Base-by-base conservation (phyloP, 2,329 filamentous ascomycete species). In the Scortechinia acanthostroma region DNA sequence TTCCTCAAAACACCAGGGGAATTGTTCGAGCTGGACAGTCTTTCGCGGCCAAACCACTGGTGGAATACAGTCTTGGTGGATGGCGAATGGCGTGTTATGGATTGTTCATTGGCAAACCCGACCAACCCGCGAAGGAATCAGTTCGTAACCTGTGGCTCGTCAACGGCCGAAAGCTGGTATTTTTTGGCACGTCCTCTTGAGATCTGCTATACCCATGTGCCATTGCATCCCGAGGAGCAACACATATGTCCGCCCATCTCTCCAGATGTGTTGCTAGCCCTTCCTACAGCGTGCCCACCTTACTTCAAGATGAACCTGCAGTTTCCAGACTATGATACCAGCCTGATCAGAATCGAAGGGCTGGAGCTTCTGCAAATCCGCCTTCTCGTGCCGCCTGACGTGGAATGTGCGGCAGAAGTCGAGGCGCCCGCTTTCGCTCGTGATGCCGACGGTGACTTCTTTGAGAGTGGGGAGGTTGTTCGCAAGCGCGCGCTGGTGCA, bases 41-140 rank as follows among this genome's bases (percentile, higher is more conserved):
- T 91, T 61, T 88, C 88, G n/a, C 80, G 84, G 22, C 77, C 91
- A 0, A 98, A 98, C 57, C 93, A 98, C 65, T 97, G 87, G 82
- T 98, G 93, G 93, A 98, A 98, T 54, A 83, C 89, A 1, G 88
- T 97, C 16, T 69, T 96, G 25, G 83, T 96, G 5, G 93, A 98
- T 61, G 85, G 87, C 19, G 90, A 96, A 64, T 98, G 93, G 93
- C 86, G 93, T 43, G 86, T 97, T 52, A 88, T 98, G 69, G 93
- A 98, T 62, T 93, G 89, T 60, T 94, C 89, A 25, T 72, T 98
- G 42, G 90, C 93, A 3, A 91, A 86, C 50, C 91, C 91, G 13
- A 95, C 91, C 0, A 89, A 97, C 55, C 91, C 93, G 6, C 82
- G 79, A 47, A 79, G 94, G 42, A 73, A 70, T 15, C 70, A 81